Conservation (phyloP, 1,284 basidiomycete genomes). For the Pisolithus thermaeus region DNA sequence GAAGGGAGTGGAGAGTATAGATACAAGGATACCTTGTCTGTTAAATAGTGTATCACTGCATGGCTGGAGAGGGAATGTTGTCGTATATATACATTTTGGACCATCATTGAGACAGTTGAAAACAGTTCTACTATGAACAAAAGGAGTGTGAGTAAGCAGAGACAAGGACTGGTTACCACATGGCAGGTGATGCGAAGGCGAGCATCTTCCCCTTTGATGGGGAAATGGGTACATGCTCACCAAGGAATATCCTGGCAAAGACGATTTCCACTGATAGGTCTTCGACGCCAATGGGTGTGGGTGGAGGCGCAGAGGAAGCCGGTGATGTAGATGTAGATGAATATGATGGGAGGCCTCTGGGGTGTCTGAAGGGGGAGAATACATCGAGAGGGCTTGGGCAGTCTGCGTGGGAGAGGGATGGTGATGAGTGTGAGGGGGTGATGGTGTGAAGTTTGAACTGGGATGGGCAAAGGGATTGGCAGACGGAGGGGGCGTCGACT, state of each 20-base stretch:
- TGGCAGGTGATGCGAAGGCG: conserved; percentile 40
- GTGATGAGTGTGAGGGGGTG: conserved; percentile 44
- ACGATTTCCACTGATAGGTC: conserved; percentile 41
- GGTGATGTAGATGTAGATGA: conserved; percentile 45
- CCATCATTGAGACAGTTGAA: conserved; percentile 26
- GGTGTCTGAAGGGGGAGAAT: conserved; percentile 33
- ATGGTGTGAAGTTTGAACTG: conserved; percentile 44
- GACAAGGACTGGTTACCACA: conserved; percentile 37
- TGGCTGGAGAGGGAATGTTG: neutral
- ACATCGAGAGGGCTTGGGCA: conserved; percentile 15
- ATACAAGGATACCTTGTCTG: conserved; percentile 18
- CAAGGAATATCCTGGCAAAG: conserved; percentile 30
- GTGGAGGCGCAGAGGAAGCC: conserved; percentile 49
- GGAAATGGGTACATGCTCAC: conserved; percentile 22
- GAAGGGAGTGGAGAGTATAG: conserved; percentile 23
- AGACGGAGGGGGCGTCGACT: conserved; percentile 40
- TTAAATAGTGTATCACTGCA: conserved; percentile 22
- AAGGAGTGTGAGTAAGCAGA: conserved; percentile 11
- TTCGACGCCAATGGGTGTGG: conserved; percentile 45
- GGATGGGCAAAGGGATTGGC: conserved; percentile 47
- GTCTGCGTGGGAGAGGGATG: conserved; percentile 37
- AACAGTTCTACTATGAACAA: conserved; percentile 14
- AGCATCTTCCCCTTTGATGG: conserved; percentile 40
- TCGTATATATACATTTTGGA: neutral
- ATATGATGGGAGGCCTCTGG: conserved; percentile 45